phyloP scores from a whole-genome alignment of 2,329 filamentous ascomycete genomes.

The Eutypa lata region DNA sequence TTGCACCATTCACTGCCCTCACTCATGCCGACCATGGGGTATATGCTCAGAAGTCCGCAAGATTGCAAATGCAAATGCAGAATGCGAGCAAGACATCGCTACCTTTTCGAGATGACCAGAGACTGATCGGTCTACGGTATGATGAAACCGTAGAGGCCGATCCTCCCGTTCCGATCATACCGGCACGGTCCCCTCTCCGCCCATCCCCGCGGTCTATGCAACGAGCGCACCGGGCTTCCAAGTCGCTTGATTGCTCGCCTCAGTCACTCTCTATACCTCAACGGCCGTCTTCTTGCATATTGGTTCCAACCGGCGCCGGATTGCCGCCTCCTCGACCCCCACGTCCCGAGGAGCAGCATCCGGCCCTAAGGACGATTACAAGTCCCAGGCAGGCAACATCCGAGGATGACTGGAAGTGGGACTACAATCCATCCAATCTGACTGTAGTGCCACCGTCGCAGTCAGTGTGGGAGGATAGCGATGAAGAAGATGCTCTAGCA shows the following conservation, averaged over 20 bases:
- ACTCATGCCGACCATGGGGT: conserved; percentile 6
- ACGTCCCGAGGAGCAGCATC: conserved; percentile 51
- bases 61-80: conserved; percentile 32
- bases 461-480: conserved; percentile 38
- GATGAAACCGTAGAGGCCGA: conserved; percentile 58
- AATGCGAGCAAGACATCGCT: conserved; percentile 33
- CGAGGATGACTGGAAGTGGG: conserved; percentile 47
- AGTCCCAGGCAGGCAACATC: conserved; percentile 19
- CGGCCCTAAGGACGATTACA: conserved; percentile 43
- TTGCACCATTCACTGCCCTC: conserved; percentile 2
- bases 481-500: conserved; percentile 35
- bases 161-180: conserved; percentile 53
- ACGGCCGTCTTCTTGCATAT: conserved; percentile 22
- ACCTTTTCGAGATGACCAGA: conserved; percentile 46
- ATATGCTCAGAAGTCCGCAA: conserved; percentile 30
- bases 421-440: conserved; percentile 46
- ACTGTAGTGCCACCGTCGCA: conserved; percentile 38
- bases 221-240: conserved; percentile 12
- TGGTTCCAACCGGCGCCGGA: conserved; percentile 29
- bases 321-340: conserved; percentile 33
- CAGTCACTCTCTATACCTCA: conserved; percentile 3
- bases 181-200: conserved; percentile 37
- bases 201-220: conserved; percentile 21
- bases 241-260: conserved; percentile 9
- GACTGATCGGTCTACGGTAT: conserved; percentile 55